Evolutionary conservation across 352 stramenopile species (phyloP).

Genomic region (Phytopythium vexans): DNA sequence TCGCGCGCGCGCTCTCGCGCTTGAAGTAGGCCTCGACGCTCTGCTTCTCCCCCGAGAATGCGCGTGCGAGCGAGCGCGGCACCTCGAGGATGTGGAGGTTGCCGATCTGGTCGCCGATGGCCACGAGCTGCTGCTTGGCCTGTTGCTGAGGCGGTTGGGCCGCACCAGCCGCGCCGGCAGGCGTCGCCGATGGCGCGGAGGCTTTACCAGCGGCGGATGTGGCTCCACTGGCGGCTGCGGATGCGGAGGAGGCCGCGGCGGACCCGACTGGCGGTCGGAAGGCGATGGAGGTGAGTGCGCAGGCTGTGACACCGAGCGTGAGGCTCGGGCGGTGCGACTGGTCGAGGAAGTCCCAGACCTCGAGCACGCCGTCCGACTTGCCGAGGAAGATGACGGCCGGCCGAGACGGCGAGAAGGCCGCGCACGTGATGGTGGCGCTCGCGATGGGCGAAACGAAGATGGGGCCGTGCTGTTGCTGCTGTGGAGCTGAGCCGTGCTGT

Average conservation of each 20-base stretch:
- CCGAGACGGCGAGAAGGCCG: slow-evolving; percentile 86
- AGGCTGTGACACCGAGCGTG: slow-evolving; percentile 79
- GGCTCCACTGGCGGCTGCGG: slow-evolving; percentile 8
- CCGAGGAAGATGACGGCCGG: slow-evolving; percentile 87
- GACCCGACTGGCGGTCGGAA: slow-evolving; percentile 45
- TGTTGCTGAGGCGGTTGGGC: slow-evolving; percentile 15
- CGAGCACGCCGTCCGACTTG: slow-evolving; percentile 86
- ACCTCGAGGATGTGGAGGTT: slow-evolving; percentile 93
- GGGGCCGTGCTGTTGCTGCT: slow-evolving; percentile 34
- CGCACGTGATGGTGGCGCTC: slow-evolving; percentile 74
- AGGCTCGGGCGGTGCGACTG: slow-evolving; percentile 85
- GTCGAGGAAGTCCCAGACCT: slow-evolving; percentile 94
- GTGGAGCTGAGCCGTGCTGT: slow-evolving; percentile 11
- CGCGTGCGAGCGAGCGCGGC: slow-evolving; percentile 83
- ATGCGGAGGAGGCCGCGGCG: slow-evolving; percentile 3
- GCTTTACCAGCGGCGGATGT: slow-evolving; percentile 12
- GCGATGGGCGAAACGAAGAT: slow-evolving; percentile 89
- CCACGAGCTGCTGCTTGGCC: slow-evolving; percentile 88
- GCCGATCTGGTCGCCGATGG: slow-evolving; percentile 88
- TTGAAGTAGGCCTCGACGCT: slow-evolving; percentile 90
- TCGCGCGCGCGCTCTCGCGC: slow-evolving; percentile 74
- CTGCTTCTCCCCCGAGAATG: slow-evolving; percentile 69
- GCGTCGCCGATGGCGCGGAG: slow-evolving; percentile 1
- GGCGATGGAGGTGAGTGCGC: slow-evolving; percentile 83
- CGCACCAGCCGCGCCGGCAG: slow-evolving; percentile 3